Conservation (phyloP, 148 eudicot genomes). For the Camellia sinensis region DNA sequence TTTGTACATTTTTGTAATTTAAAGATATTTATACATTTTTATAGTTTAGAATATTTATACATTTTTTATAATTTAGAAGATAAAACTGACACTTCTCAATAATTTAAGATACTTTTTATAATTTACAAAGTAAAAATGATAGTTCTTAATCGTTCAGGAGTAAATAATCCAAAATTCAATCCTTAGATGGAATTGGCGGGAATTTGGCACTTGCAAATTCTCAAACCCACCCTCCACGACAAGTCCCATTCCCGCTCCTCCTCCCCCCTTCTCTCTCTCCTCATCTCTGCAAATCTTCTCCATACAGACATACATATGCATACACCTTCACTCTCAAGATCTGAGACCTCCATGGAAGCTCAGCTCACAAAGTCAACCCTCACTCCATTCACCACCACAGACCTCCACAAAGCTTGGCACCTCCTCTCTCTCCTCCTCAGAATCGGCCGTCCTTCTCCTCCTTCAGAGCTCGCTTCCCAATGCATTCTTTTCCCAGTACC, state of each 20-base stretch:
- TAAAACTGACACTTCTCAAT: too few relatives aligned
- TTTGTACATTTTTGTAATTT: too few relatives aligned
- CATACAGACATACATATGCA: not conserved
- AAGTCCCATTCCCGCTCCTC: not conserved
- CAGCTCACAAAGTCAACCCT: conserved; percentile 16
- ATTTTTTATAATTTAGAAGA: too few relatives aligned
- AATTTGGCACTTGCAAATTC: conserved; percentile 14
- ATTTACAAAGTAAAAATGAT: too few relatives aligned
- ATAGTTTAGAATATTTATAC: too few relatives aligned
- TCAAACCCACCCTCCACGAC: conserved; percentile 18
- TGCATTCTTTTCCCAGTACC: conserved; percentile 36
- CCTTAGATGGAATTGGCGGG: conserved; percentile 23
- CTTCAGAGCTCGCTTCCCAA: conserved; percentile 45
- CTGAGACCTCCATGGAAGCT: conserved; percentile 26
- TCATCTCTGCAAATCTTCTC: not conserved
- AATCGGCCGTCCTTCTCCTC: conserved; percentile 42
- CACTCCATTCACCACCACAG: not conserved
- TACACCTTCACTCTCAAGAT: not conserved
- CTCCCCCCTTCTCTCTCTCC: conserved; percentile 16
- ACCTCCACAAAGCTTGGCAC: conserved; percentile 57
- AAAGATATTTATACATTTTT: too few relatives aligned
- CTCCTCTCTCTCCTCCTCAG: conserved; percentile 37
- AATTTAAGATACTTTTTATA: too few relatives aligned
- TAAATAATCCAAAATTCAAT: too few relatives aligned
- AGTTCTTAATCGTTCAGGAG: too few relatives aligned